Conservation (phyloP, 495 filamentous ascomycete species). For the Talaromyces borbonicus region DNA sequence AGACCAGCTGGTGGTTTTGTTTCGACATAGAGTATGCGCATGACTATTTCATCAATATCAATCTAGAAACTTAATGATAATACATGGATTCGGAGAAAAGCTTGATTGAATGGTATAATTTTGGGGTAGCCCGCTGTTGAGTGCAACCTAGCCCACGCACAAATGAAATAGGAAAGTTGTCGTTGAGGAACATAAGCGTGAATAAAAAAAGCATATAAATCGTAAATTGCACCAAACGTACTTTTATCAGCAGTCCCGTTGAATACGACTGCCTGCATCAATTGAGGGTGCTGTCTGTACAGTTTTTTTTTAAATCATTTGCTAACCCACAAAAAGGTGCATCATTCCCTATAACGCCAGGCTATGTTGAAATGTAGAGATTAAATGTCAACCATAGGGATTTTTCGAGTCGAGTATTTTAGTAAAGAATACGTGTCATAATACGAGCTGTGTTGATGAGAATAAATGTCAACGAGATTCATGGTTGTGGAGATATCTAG, state of each 20-base stretch:
- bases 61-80: background rate
- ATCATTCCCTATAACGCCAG: conserved; percentile 7
- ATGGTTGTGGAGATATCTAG: background rate
- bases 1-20: background rate
- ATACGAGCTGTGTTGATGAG: conserved; percentile 52
- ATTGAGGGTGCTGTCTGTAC: too few relatives aligned
- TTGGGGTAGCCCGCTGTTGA: too few relatives aligned
- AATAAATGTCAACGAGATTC: conserved; percentile 4
- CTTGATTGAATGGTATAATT: too few relatives aligned
- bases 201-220: background rate
- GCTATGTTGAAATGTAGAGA: conserved; percentile 4
- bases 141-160: background rate
- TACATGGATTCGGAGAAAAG: background rate
- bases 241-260: conserved; percentile 1
- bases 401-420: conserved; percentile 17
- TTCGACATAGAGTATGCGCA: background rate
- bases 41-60: background rate
- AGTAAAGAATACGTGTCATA: conserved; percentile 82
- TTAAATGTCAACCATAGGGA: background rate
- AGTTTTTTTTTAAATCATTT: too few relatives aligned
- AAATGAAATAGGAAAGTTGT: background rate
- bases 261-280: conserved; percentile 1
- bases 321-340: too few relatives aligned
- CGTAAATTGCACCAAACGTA: background rate
- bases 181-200: conserved; percentile 5